Percentiles rank a stretch among this genome's conserved stretches.
phyloP scores from a whole-genome alignment of 371 early-diverging fungal genomes.

The Haplosporangium sp. region DNA sequence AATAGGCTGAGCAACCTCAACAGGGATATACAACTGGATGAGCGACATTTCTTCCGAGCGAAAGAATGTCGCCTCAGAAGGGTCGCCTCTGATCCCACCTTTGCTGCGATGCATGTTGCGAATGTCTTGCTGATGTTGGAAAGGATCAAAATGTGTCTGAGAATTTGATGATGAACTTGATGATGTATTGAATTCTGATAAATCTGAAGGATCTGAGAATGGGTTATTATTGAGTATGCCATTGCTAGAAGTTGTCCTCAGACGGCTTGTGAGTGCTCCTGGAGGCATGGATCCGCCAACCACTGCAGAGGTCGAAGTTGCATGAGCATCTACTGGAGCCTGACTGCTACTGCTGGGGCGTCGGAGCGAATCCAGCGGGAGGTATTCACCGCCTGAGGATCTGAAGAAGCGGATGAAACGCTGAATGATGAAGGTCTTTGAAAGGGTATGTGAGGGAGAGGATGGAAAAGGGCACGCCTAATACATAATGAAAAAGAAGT shows the following conservation, averaged over 20 bases:
- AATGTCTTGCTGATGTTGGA: constrained; percentile 30
- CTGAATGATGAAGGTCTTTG: constrained; percentile 37
- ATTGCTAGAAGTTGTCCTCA: constrained; percentile 18
- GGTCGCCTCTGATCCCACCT: neutral
- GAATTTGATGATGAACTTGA: constrained; percentile 5
- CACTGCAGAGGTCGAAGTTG: constrained; percentile 18
- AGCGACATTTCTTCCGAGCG: constrained; percentile 98
- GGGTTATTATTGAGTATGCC: constrained; percentile 2
- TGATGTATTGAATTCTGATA: neutral
- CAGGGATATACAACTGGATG: constrained; percentile 95
- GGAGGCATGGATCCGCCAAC: constrained; percentile 6
- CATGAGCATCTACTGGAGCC: constrained; percentile 9
- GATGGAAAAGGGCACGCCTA: neutral
- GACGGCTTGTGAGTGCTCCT: constrained; percentile 29
- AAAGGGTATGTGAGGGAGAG: neutral
- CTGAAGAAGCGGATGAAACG: constrained; percentile 41
- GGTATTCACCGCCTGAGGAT: constrained; percentile 50
- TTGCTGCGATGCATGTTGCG: constrained; percentile 25
- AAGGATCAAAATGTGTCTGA: constrained; percentile 28
- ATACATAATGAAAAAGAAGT: neutral
- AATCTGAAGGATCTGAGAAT: constrained; percentile 2
- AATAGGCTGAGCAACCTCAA: constrained; percentile 93
- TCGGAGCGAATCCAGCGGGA: constrained; percentile 48
- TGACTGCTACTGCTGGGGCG: constrained; percentile 31
- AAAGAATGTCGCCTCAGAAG: constrained; percentile 77